Base-by-base conservation (phyloP, 257 asterid genomes). In the Solanum lignicaule region DNA sequence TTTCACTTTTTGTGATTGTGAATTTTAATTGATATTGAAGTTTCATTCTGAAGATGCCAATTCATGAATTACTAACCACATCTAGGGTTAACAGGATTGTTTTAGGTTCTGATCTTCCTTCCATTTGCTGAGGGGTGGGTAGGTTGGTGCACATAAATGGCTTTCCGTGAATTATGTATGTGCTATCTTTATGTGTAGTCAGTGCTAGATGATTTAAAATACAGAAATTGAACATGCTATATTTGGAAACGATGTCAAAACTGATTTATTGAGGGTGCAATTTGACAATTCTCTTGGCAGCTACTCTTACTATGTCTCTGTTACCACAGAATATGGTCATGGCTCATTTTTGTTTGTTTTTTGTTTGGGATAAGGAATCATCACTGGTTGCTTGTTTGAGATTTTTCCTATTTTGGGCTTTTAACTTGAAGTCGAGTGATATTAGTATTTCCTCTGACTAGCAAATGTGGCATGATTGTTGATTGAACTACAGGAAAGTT, bases 401-500 rank as follows among this genome's bases (percentile, higher is more conserved):
- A 3, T 0, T 81, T 46, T 38, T 16, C n/a, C 68, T 81, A 79
- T 43, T 78, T 46, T 12, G 74, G n/a, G 15, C 48, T 43, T 86
- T 38, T 60, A 35, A 25, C 6, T 33, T 69, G 31, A 36, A 4
- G 38, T 48, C 29, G 1, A 43, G 65, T 85, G 82, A 74, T 82
- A 66, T 38, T 32, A 5, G 41, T 65, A 12, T 32, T 88, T 86
- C 74, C 33, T 36, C 89, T 71, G 36, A 60, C 86, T 35, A 39
- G 20, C 46, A 43, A 69, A 36, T 86, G 38, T 3, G 31, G 38
- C 87, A 69, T 81, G 35, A 31, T 55, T 9, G 75, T 18, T 39
- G 15, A 89, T 52, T 81, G 87, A 89, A 89, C 83, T 74, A 14
- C 48, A 96, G 99, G 94, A 93, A 91, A 92, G 98, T 96, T 60